A percentile compares a stretch with the other conserved stretches of the same genome.
These are phyloP conservation scores for Candida sp. DNA, from an alignment of 1,139 yeast species.

Conservation along the genomic window DNA sequence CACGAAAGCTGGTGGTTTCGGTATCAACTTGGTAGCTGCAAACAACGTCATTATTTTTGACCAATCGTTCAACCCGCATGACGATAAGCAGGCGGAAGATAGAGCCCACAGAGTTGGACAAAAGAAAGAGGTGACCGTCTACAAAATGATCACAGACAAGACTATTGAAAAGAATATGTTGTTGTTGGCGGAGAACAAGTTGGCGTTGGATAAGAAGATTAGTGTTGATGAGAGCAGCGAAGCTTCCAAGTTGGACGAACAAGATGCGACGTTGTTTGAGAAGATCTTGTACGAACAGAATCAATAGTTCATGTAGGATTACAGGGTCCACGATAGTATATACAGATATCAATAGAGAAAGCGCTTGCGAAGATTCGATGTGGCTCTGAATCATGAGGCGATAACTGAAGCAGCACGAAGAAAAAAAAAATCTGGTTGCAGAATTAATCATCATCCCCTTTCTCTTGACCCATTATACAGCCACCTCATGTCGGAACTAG, in stretches of 20 bases:
- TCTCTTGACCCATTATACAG: too few species aligned
- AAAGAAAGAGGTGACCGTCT: conserved; percentile 82
- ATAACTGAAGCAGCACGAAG: too few species aligned
- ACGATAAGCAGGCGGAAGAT: conserved; percentile 98
- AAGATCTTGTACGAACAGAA: conserved; percentile 39
- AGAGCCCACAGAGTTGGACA: conserved; percentile 99
- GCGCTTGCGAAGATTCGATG: too few species aligned
- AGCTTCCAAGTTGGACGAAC: conserved; percentile 53
- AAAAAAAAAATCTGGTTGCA: too few species aligned
- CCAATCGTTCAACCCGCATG: conserved; percentile 97
- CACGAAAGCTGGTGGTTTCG: conserved; percentile 98
- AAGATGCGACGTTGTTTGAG: conserved; percentile 57
- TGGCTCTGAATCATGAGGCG: too few species aligned
- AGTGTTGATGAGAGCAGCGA: conserved; percentile 43
- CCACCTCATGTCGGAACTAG: conserved; percentile 5
- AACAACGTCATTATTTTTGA: conserved; percentile 91
- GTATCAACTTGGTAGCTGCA: conserved; percentile 96
- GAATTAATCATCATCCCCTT: too few species aligned
- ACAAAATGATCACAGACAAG: conserved; percentile 70
- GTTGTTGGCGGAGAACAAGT: conserved; percentile 85
- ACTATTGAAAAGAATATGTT: conserved; percentile 92
- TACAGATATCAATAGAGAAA: too few species aligned
- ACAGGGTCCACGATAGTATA: too few species aligned
- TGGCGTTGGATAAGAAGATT: conserved; percentile 81
- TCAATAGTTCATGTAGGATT: background rate